These are phyloP conservation scores for Diutina mesorugosa DNA, from an alignment of 1,139 yeast genomes.

Conservation along the genomic window DNA sequence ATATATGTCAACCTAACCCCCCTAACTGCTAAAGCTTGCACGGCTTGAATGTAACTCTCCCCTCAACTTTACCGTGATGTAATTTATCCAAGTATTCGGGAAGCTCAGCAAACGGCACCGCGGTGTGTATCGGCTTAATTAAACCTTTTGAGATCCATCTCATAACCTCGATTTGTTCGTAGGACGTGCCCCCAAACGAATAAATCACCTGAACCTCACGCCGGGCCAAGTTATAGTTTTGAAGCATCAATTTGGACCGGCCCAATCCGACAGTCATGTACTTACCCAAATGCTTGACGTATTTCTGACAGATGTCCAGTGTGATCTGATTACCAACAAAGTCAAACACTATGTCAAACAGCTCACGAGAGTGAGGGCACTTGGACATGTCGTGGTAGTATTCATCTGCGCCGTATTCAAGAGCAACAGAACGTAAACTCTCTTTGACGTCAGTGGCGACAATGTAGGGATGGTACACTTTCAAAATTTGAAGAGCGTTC, in stretches of 20 bases:
- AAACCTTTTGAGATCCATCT: conserved; percentile 29
- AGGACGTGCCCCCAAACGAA: conserved; percentile 34
- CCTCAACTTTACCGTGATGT: conserved; percentile 25
- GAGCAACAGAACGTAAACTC: conserved; percentile 17
- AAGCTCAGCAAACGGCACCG: conserved; percentile 21
- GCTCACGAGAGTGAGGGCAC: conserved; percentile 16
- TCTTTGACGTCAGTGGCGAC: conserved; percentile 28
- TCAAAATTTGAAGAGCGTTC: conserved; percentile 34
- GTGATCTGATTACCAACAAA: conserved; percentile 32
- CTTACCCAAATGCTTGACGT: conserved; percentile 23
- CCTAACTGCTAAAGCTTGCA: not conserved
- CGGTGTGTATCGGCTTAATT: conserved; percentile 23
- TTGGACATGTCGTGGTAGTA: conserved; percentile 20
- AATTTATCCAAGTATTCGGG: conserved; percentile 24
- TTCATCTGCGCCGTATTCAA: conserved; percentile 29
- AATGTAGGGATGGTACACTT: conserved; percentile 24
- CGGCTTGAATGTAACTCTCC: conserved; percentile 33
- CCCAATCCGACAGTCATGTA: conserved; percentile 35
- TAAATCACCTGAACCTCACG: conserved; percentile 29
- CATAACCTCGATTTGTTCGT: conserved; percentile 32
- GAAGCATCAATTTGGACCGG: conserved; percentile 15
- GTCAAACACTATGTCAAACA: conserved; percentile 30
- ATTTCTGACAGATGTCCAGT: conserved; percentile 19
- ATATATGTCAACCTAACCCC: not conserved
- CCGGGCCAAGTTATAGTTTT: conserved; percentile 24